Base-by-base conservation (phyloP, 257 asterid genomes). In the Phtheirospermum japonicum region DNA sequence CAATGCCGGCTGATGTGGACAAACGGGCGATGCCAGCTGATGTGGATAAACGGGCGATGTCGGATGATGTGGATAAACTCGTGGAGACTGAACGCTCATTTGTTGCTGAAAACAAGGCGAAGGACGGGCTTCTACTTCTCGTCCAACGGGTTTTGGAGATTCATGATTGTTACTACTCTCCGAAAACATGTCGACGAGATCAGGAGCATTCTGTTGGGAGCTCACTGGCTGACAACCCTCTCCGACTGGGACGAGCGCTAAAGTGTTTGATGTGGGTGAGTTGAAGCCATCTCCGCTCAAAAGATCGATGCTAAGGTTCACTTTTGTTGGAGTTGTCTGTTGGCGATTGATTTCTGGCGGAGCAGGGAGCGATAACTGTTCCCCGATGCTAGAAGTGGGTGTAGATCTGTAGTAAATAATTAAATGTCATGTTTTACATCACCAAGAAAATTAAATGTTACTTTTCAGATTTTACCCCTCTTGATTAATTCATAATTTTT, bases 181-280 rank as follows among this genome's bases (percentile, higher is more conserved):
- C 48, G 92, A 68, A 77, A 87, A 89, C 92, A 88, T 77, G 81
- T 89, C 99, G 65, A 87, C 88, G 39, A 89, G 96, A 53, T 85
- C 95, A 34, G 87, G 95, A 56, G 96, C 86, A 64, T 87, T 84
- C 60, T 84, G 86, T 59, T 82, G 83, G 28, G 86, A 75, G 67
- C 74, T 75, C 32, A 51, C 75, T 17, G 82, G 77, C 76, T 82
- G 88, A 56, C 80, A 76, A 23, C 28, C 28, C 66, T 69, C 23
- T 16, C 30, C 28, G 10, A 48, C 54, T 5, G 54, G 54, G 19
- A 45, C 84, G 67, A 82, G 80, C 50, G 91, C 85, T 64, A 79
- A 55, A 3, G 83, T 61, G 40, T 68, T 69, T 64, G 76, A 68
- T 20, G 76, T 62, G 5, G 83, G 82, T 9, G 87, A 80, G 66